Conservation (phyloP, 306 rosid species). For the Quercus aquifolioides region DNA sequence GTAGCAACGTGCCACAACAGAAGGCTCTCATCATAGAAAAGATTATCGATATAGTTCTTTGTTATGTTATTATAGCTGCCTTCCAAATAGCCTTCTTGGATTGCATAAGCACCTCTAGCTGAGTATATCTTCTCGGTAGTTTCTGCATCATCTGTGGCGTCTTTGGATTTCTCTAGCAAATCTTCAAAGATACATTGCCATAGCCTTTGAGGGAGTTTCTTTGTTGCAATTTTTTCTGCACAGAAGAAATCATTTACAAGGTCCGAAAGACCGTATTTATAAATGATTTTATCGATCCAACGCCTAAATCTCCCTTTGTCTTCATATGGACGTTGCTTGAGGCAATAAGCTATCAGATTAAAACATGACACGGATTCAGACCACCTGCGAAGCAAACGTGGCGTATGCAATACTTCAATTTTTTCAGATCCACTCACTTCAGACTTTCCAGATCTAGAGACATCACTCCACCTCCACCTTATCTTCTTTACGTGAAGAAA, state of each 20-base stretch:
- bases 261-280: fast-evolving
- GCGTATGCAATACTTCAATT: fast-evolving
- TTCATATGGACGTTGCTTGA: not conserved
- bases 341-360: slow-evolving; percentile 31
- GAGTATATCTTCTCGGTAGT: not conserved
- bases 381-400: slow-evolving; percentile 20
- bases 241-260: not conserved
- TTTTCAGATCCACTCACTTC: not conserved
- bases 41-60: not conserved
- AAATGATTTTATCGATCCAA: too few relatives aligned
- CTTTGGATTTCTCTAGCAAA: not conserved
- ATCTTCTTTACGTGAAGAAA: not conserved
- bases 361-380: slow-evolving; percentile 5
- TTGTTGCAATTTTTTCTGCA: not conserved
- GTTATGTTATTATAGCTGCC: fast-evolving
- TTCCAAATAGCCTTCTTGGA: not conserved
- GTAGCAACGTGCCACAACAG: slow-evolving; percentile 22
- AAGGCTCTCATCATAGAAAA: not conserved
- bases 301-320: fast-evolving
- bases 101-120: not conserved
- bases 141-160: not conserved
- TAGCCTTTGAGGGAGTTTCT: not conserved
- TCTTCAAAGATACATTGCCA: not conserved
- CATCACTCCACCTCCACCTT: not conserved
- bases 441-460: too few relatives aligned